A percentile compares a stretch with the other conserved stretches of the same genome.
Conservation (phyloP, 2,329 filamentous ascomycete species). For the Bipolaris victoriae region DNA sequence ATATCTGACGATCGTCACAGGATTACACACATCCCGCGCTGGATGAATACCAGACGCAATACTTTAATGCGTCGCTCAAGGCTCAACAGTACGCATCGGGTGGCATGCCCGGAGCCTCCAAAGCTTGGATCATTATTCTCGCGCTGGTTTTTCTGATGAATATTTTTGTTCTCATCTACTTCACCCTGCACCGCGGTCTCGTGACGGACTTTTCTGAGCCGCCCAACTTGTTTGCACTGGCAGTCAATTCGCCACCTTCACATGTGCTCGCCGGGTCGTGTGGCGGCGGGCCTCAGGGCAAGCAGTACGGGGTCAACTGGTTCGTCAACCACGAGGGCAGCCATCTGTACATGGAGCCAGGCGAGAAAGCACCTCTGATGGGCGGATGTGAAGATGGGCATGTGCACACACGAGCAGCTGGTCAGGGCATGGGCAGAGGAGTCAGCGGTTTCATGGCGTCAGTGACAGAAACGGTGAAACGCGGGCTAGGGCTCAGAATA, state of each 20-base stretch:
- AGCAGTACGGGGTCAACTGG: constrained; percentile 57
- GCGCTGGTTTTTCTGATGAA: constrained; percentile 71
- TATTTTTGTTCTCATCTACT: constrained; percentile 67
- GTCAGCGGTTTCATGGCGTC: constrained; percentile 7
- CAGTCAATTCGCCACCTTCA: constrained; percentile 68
- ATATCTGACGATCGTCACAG: constrained; percentile 38
- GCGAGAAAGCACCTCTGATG: constrained; percentile 40
- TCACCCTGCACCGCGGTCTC: constrained; percentile 64
- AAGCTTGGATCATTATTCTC: constrained; percentile 71
- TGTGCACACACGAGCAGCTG: constrained; percentile 14
- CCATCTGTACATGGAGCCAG: constrained; percentile 61
- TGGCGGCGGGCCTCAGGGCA: constrained; percentile 60
- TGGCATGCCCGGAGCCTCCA: constrained; percentile 65
- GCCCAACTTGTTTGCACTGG: constrained; percentile 74
- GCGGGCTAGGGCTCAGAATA: constrained; percentile 20
- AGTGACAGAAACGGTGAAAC: constrained; percentile 12
- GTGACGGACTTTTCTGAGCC: constrained; percentile 82
- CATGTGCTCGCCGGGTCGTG: constrained; percentile 61
- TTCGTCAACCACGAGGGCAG: constrained; percentile 55
- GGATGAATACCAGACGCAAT: constrained; percentile 57
- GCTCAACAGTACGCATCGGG: constrained; percentile 75
- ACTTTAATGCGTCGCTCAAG: constrained; percentile 68
- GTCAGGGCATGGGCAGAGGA: constrained; percentile 5
- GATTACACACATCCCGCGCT: constrained; percentile 50
- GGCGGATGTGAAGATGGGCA: constrained; percentile 20